Percentiles rank a stretch among this genome's conserved stretches.
Conservation (phyloP, 441 rosid genomes). For the Corymbia calophylla region DNA sequence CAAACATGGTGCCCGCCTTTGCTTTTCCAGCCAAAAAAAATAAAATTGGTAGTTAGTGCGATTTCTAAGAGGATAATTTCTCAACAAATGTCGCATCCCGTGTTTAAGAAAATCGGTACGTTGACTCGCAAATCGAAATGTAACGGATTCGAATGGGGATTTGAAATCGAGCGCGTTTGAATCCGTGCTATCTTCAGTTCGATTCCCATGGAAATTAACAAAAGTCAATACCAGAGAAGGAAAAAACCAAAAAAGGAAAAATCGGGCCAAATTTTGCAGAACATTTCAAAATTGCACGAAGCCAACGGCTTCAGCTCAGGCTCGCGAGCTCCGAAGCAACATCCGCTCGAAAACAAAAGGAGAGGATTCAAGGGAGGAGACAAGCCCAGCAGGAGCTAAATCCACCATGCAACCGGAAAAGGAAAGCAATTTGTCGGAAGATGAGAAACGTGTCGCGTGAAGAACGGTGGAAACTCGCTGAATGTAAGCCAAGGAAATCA, state of each 20-base stretch:
- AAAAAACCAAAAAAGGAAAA: neutral
- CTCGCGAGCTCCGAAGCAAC: neutral
- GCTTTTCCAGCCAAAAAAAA: neutral
- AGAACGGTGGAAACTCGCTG: neutral
- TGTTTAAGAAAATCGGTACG: neutral
- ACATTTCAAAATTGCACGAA: neutral
- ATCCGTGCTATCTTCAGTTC: neutral
- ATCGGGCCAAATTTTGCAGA: neutral
- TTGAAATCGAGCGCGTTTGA: neutral
- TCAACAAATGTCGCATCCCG: neutral
- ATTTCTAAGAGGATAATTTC: neutral
- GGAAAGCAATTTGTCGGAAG: neutral
- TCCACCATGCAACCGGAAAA: neutral
- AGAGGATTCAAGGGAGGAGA: neutral
- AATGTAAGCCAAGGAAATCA: neutral
- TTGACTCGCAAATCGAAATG: neutral
- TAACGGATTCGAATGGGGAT: neutral
- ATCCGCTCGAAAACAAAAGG: neutral
- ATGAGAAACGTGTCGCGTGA: neutral
- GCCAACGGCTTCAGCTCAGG: neutral
- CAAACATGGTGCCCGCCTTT: slow-evolving; percentile 4
- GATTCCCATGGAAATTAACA: neutral
- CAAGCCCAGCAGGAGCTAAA: neutral
- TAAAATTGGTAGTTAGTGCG: neutral
- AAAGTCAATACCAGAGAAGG: neutral